These are phyloP conservation scores for Erodium trifolium DNA, from an alignment of 441 rosid species.

Conservation along the genomic window DNA sequence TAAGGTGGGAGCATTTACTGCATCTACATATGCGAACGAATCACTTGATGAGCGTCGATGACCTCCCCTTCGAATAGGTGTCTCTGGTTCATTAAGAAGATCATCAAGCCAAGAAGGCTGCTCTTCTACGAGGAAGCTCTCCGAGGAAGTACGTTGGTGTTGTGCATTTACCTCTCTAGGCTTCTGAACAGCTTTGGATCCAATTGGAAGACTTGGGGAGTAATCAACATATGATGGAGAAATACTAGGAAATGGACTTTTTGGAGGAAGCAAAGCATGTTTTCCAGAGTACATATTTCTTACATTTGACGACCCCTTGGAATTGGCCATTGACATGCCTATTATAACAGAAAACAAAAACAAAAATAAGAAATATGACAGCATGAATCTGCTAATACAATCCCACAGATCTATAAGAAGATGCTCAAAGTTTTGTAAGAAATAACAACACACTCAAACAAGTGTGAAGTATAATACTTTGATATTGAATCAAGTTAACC, in stretches of 20 bases:
- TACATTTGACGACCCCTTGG: slow-evolving; percentile 66
- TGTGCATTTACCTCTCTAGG: slow-evolving; percentile 22
- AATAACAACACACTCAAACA: too few species aligned
- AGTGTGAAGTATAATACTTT: too few species aligned
- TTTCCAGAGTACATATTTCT: slow-evolving; percentile 73
- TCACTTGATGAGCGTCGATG: slow-evolving; percentile 99
- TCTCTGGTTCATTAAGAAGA: slow-evolving; percentile 94
- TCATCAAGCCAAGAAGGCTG: slow-evolving; percentile 82
- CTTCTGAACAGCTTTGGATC: slow-evolving; percentile 20
- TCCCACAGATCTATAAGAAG: too few species aligned
- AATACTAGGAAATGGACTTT: slow-evolving; percentile 16
- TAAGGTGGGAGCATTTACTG: slow-evolving; percentile 46
- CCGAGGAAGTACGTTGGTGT: slow-evolving; percentile 93
- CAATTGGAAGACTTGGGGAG: slow-evolving; percentile 10
- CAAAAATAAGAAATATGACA: too few species aligned
- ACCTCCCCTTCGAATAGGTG: slow-evolving; percentile 77
- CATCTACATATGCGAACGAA: slow-evolving; percentile 81
- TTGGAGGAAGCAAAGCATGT: slow-evolving; percentile 32
- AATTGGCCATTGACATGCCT: slow-evolving; percentile 51
- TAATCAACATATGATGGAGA: slow-evolving; percentile 20
- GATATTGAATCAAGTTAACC: too few species aligned
- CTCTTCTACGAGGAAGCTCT: slow-evolving; percentile 64
- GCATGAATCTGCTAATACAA: too few species aligned
- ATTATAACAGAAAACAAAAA: too few species aligned
- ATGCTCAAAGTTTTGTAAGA: too few species aligned